Evolutionary conservation across 441 rosid species (phyloP), one percentile per base, ranked within the genome.

Genomic region (Gossypium schwendimanii): DNA sequence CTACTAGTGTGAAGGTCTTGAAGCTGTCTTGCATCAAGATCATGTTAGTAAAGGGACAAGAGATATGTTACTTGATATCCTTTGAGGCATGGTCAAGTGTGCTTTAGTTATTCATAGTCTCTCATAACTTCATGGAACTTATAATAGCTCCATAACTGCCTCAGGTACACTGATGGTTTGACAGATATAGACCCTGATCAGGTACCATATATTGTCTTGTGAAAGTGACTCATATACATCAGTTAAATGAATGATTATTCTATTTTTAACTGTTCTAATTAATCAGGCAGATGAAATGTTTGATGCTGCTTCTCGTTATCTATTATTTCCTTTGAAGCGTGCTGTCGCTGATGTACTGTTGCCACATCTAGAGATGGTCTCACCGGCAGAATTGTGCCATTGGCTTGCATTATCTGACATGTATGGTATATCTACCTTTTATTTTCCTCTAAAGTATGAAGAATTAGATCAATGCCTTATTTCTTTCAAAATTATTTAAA

Each of bases 161-260:
- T 84, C 84, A 94, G 99, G 99, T 94, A 94, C 85, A 88, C 94
- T 55, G 99, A 94, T 86, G 88, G 88, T 76, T 84, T 94, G 80
- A 89, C 86, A 77, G 96, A 89, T 75, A 79, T 94, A 55, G 89
- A 83, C 73, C 98, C 93, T 0, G 81, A 87, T 71, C 91, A 86
- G 91, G 94, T 94, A 77, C 58, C 58, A 18, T 28, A 26, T 59
- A 68, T 60, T 50, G 55, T 68, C 55, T 39, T 61, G 8, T 49
- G 49, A 12, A 23, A 31, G 61, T 76, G 60, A 69, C 63, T 31
- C 24, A 15, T 69, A 23, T 20, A 41, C 17, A 7, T 49, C 23
- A 75, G 23, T 21, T 45, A 31, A 44, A 50, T 71, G 33, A 50
- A 61, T 61, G 9, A 24, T 33, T 53, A 61, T 71, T 71, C 72